Percentiles rank a stretch among this genome's conserved stretches.
These are phyloP conservation scores for Tolypocladium nubicola DNA, from an alignment of 2,329 filamentous ascomycete species.

Conservation along the genomic window DNA sequence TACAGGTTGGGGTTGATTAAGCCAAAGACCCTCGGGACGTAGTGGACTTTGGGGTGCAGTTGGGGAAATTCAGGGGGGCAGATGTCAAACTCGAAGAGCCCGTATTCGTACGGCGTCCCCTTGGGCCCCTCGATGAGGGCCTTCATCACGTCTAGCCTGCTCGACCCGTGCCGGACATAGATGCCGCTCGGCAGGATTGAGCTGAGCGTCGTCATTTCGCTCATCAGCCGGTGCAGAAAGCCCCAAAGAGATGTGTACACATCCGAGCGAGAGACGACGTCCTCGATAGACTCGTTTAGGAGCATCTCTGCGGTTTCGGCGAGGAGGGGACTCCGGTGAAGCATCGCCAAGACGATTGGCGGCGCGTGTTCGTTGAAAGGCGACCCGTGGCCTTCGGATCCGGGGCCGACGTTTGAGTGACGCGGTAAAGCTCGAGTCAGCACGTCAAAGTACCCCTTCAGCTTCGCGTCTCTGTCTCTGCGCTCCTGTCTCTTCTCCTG, in stretches of 20 bases:
- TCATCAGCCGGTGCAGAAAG: conserved; percentile 11
- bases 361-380: not conserved
- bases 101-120: conserved; percentile 41
- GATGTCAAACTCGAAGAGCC: conserved; percentile 45
- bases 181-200: conserved; percentile 39
- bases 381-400: not conserved
- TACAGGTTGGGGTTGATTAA: conserved; percentile 41
- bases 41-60: conserved; percentile 24
- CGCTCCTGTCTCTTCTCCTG: not conserved
- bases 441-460: not conserved
- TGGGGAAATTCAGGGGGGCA: conserved; percentile 30
- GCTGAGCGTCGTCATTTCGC: conserved; percentile 32
- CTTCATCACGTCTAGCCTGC: conserved; percentile 39
- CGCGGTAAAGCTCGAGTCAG: not conserved
- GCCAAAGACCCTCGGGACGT: not conserved
- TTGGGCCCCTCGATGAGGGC: conserved; percentile 36
- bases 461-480: not conserved
- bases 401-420: not conserved
- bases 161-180: conserved; percentile 33
- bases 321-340: not conserved
- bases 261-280: not conserved
- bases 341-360: not conserved
- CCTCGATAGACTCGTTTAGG: not conserved
- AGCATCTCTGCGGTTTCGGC: not conserved
- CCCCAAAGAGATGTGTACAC: not conserved